Base-by-base conservation (phyloP, 78 protist genomes). In the Dictyostelium intermedium region DNA sequence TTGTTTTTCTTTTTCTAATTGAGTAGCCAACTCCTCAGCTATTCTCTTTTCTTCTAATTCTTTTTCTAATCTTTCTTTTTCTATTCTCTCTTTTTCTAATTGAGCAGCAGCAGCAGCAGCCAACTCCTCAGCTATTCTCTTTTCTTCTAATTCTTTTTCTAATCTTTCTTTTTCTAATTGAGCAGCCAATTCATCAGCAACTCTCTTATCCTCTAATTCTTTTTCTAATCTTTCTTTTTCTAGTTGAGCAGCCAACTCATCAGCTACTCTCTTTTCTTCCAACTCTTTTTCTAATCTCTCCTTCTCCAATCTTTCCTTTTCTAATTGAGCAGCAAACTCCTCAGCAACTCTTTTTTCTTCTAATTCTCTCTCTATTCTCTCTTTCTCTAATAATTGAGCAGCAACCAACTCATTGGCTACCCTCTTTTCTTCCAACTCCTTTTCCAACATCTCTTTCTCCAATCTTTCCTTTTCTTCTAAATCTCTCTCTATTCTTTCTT, bases 1-100 rank as follows among this genome's bases (percentile, higher is more conserved):
- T n/a, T n/a, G n/a, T n/a, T n/a, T n/a, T n/a, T 63, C n/a, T 13
- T 20, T 0, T 30, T 23, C 82, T 32, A 41, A 34, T 35, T 56
- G n/a, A n/a, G n/a, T n/a, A n/a, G n/a, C n/a, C n/a, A n/a, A n/a
- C n/a, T n/a, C n/a, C n/a, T n/a, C n/a, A n/a, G n/a, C n/a, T n/a
- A n/a, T n/a, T 20, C 47, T 20, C 34, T 70, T 70, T 10, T 4
- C 53, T 43, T 34, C 82, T 3, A 72, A 23, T 70, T 63, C 27
- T 41, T 69, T 23, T 84, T 25, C 92, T 11, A 85, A 39, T 76
- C 82, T 73, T n/a, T 73, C n/a, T 79, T 18, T 66, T 66, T 45
- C n/a, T 2, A 73, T 25, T 32, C 16, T 39, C 43, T 53, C 43
- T 82, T 34, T 14, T 30, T 61, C 91, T 5, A 70, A 32, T n/a